phyloP scores from a whole-genome alignment of 305 asterid species.

The Fraxinus paxiana region DNA sequence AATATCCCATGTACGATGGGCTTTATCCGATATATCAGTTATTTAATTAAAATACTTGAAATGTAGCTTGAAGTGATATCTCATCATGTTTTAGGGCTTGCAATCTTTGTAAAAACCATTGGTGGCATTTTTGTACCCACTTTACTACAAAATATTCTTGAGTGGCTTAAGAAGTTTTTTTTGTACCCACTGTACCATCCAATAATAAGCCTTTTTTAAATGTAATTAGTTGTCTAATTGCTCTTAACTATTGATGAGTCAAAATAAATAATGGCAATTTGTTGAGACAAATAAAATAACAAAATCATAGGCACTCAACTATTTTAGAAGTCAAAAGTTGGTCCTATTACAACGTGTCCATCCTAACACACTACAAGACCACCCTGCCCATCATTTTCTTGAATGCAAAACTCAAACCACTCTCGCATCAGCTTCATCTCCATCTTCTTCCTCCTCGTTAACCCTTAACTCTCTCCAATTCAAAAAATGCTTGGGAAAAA shows the following conservation, averaged over 20 bases:
- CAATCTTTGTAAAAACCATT: background rate
- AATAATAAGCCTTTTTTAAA: background rate
- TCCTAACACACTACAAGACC: conserved; percentile 25
- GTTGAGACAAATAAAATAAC: conserved; percentile 15
- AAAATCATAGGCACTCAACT: background rate
- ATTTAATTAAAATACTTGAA: background rate
- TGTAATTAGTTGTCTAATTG: background rate
- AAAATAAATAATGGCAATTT: conserved; percentile 14
- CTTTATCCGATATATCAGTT: background rate
- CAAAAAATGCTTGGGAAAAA: conserved; percentile 35
- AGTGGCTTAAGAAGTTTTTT: background rate
- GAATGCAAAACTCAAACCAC: conserved; percentile 13
- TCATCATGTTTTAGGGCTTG: background rate
- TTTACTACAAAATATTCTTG: background rate
- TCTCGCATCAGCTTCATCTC: conserved; percentile 6
- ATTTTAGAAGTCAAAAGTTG: conserved; percentile 11
- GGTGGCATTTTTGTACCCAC: background rate
- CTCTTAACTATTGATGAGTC: conserved; percentile 19
- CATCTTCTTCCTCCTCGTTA: background rate
- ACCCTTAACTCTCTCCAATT: background rate
- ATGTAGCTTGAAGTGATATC: background rate
- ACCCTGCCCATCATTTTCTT: background rate
- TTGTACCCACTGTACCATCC: background rate
- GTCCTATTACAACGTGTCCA: background rate
- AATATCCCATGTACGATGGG: too few relatives aligned